phyloP scores from a whole-genome alignment of 805 yeast species.

The Schizosaccharomyces pombe region DNA sequence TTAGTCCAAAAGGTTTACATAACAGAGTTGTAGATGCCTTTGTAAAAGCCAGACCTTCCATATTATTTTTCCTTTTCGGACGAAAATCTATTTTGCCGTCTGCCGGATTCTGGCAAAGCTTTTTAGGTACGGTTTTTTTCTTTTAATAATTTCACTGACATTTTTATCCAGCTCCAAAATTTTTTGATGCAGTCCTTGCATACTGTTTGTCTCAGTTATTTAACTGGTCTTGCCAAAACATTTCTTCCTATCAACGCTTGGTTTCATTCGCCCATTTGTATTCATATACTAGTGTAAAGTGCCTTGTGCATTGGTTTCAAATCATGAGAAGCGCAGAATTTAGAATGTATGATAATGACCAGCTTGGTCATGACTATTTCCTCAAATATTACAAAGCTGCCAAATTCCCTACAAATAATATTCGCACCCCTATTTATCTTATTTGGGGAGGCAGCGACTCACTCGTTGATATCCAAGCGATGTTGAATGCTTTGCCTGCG shows the following conservation, averaged over 20 bases:
- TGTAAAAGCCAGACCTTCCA: constrained; percentile 50
- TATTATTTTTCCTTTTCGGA: constrained; percentile 53
- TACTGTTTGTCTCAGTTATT: constrained; percentile 39
- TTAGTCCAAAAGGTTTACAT: constrained; percentile 68
- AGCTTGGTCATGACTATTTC: constrained; percentile 13
- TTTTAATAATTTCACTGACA: constrained; percentile 48
- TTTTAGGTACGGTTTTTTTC: constrained; percentile 43
- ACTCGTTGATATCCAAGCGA: constrained; percentile 61
- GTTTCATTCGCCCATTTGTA: constrained; percentile 75
- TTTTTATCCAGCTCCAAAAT: constrained; percentile 5
- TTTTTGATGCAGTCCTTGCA: not conserved
- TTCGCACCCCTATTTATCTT: constrained; percentile 47
- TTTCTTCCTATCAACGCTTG: constrained; percentile 46
- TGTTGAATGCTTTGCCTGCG: constrained; percentile 43
- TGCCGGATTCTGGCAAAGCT: constrained; percentile 58
- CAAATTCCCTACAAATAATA: constrained; percentile 42
- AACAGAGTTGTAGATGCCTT: constrained; percentile 55
- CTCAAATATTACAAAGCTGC: constrained; percentile 25
- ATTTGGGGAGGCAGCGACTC: constrained; percentile 66
- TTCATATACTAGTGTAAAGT: constrained; percentile 75
- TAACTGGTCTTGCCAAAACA: constrained; percentile 58
- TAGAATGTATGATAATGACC: constrained; percentile 67
- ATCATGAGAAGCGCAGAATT: constrained; percentile 53
- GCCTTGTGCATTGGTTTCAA: constrained; percentile 91
- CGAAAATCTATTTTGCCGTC: constrained; percentile 49